Evolutionary conservation across 768 basidiomycete genomes (phyloP).

Genomic region (Xerocomellus dryophilus): DNA sequence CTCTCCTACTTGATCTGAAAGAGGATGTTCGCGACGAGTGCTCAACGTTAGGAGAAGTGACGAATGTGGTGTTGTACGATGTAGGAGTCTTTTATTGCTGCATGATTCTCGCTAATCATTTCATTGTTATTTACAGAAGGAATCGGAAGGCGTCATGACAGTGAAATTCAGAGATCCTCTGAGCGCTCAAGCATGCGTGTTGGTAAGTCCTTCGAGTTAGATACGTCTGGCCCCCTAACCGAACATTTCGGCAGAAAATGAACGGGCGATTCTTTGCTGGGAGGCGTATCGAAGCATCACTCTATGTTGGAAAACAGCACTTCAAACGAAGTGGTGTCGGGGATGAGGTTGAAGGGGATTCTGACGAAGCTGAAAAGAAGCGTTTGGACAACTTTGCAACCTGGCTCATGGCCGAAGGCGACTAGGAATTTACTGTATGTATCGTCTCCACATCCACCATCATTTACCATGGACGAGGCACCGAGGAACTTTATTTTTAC

Average conservation of each 20-base stretch:
- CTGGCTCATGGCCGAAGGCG: constrained; percentile 83
- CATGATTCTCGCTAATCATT: neutral
- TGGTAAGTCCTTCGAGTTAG: constrained; percentile 48
- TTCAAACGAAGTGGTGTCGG: constrained; percentile 73
- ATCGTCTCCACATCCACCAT: neutral
- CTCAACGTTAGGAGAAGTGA: constrained; percentile 86
- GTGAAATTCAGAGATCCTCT: constrained; percentile 92
- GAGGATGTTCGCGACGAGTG: constrained; percentile 97
- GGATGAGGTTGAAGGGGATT: constrained; percentile 61
- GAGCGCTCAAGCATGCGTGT: constrained; percentile 89
- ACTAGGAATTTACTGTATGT: constrained; percentile 35
- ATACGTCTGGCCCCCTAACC: neutral
- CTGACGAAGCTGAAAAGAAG: constrained; percentile 74
- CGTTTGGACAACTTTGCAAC: constrained; percentile 84
- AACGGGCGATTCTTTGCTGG: constrained; percentile 89
- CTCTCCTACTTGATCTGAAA: constrained; percentile 86
- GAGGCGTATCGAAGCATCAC: constrained; percentile 72
- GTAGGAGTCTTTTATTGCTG: constrained; percentile 46
- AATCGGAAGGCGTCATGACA: constrained; percentile 91
- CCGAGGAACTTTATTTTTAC: neutral
- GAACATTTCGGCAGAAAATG: constrained; percentile 70
- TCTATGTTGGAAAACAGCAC: constrained; percentile 78
- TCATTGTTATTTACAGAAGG: constrained; percentile 55
- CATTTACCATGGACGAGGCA: neutral
- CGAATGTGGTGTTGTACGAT: constrained; percentile 93